Base-by-base conservation (phyloP, 306 rosid genomes). In the Vigna hirtella region DNA sequence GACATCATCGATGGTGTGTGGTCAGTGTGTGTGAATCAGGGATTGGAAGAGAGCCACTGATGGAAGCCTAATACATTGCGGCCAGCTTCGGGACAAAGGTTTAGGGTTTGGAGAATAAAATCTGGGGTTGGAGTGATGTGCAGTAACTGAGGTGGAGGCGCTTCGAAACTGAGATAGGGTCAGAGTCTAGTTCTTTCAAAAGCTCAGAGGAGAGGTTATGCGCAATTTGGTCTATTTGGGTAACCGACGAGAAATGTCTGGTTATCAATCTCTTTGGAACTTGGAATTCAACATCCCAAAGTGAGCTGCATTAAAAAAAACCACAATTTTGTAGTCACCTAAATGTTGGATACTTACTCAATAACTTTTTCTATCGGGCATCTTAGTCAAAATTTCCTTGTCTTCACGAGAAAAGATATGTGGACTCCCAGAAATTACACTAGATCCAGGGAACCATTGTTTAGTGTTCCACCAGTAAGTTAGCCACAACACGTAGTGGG, bases 391-490 rank as follows among this genome's bases (percentile, higher is more conserved):
- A 51, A 86, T 42, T 77, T 72, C 76, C 36, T 45, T 79, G 80
- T 86, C 89, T 76, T 83, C 81, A 58, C 3, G 34, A 30, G 89
- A 86, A 79, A 83, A 30, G 61, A 79, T 0, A 72, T 72, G 67
- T 52, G 7, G 26, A 76, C 63, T 47, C 17, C 12, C 9, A 76
- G 43, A 38, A 61, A 83, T 40, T 6, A 43, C 20, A 62, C 72
- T 48, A 22, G 9, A 9, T 40, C 30, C 3, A 0, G 97, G 97
- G 83, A 95, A 91, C 96, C 92, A 92, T 78, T 62, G 86, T 79
- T 95, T 93, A 53, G 98, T 91, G 81, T 91, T 88, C 98, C 98
- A 92, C 95, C 96, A 91, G 77, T 92, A 86, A 36, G 97, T 91
- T 61, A 95, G 93, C 98, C 96, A 91, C 1, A 98, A 97, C 3